Percentiles rank a stretch among this genome's conserved stretches.
Evolutionary conservation across 176 grass and related monocot genomes (phyloP).

Genomic region (Aegilops longissima): DNA sequence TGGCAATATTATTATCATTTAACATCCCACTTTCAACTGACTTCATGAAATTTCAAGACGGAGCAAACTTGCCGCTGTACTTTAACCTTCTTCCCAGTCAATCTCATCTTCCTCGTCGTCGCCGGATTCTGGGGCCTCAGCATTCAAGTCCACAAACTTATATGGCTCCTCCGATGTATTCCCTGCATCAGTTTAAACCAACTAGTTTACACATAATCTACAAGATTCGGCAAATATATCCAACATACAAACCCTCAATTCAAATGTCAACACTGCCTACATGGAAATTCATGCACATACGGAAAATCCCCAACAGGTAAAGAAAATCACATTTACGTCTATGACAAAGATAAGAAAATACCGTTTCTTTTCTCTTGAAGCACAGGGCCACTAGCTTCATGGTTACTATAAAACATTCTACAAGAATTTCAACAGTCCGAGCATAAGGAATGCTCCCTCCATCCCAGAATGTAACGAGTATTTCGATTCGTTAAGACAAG

Average conservation of each 20-base stretch:
- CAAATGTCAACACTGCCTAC: not conserved
- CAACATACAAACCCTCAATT: conserved; percentile 1
- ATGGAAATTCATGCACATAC: not conserved
- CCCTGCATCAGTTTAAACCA: conserved; percentile 34
- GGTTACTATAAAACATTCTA: not conserved
- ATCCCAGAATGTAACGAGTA: not conserved
- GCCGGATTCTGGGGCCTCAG: conserved; percentile 67
- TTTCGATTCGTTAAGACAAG: not conserved
- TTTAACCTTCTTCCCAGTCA: conserved; percentile 86
- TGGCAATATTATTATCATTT: not conserved
- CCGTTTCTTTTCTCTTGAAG: not conserved
- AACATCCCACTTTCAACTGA: not conserved
- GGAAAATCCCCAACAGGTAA: not conserved
- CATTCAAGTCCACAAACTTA: conserved; percentile 82
- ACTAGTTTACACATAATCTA: not conserved
- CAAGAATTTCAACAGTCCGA: not conserved
- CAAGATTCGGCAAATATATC: not conserved
- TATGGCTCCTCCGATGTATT: conserved; percentile 48
- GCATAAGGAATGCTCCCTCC: not conserved
- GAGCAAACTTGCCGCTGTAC: not conserved
- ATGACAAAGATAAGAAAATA: not conserved
- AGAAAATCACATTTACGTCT: not conserved
- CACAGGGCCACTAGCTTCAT: too few relatives aligned
- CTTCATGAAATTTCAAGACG: not conserved
- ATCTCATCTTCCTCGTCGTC: conserved; percentile 76